Evolutionary conservation across 139 green algal genomes (phyloP).

Genomic region (Auxenochlorella protothecoides): DNA sequence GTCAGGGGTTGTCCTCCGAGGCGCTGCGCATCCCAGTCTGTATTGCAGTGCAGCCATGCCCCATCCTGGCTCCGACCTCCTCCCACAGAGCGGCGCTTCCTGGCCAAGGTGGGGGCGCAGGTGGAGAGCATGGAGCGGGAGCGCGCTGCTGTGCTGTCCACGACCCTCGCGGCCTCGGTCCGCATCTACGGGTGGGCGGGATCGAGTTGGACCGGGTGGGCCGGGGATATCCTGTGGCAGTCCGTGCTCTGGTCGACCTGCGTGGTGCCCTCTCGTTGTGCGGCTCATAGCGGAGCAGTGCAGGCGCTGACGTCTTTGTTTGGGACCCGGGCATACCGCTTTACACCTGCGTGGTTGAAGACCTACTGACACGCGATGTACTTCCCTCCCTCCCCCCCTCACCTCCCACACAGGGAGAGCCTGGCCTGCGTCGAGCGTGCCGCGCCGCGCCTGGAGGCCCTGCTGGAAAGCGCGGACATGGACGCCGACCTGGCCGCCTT

Average conservation of each 20-base stretch:
- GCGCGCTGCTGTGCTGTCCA: slow-evolving; percentile 19
- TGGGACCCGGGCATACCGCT: neutral
- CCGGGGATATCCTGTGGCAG: neutral
- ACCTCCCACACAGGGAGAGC: neutral
- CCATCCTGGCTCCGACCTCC: neutral
- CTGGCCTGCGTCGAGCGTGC: neutral
- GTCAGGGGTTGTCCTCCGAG: neutral
- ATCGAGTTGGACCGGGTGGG: too few species aligned
- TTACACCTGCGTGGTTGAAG: too few species aligned
- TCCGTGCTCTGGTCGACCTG: neutral
- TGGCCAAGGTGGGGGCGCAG: slow-evolving; percentile 29
- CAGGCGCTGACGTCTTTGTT: neutral
- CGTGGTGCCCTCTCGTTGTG: neutral
- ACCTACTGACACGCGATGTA: too few species aligned
- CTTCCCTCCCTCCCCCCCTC: too few species aligned
- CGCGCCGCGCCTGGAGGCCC: slow-evolving; percentile 19
- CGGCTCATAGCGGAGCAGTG: neutral
- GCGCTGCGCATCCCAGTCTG: neutral
- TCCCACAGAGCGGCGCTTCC: slow-evolving; percentile 34
- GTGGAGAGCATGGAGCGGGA: slow-evolving; percentile 37
- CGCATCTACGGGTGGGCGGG: slow-evolving; percentile 17
- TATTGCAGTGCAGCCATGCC: neutral
- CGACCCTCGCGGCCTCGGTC: slow-evolving; percentile 17
- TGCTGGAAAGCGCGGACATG: slow-evolving; percentile 12
- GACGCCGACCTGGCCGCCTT: slow-evolving; percentile 10